Evolutionary conservation across 176 grass and related monocot genomes (phyloP).

Genomic region (Thalia dealbata): DNA sequence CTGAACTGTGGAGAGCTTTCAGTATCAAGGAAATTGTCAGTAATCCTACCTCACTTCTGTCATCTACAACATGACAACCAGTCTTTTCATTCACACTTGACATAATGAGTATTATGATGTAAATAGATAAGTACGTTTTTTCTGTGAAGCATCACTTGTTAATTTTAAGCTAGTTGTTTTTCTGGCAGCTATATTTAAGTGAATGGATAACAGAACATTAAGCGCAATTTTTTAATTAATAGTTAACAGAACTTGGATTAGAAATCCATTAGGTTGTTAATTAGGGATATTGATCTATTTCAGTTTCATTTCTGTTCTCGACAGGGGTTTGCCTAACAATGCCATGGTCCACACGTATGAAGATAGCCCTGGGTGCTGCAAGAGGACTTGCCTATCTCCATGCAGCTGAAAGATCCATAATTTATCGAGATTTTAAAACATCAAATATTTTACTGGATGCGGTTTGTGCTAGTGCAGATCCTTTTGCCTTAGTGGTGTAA

Average conservation of each 20-base stretch:
- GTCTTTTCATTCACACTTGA: neutral
- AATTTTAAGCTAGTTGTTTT: too few relatives aligned
- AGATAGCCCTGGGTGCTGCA: conserved; percentile 11
- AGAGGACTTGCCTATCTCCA: conserved; percentile 9
- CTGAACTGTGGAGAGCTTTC: neutral
- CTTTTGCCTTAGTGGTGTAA: neutral
- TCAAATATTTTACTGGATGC: conserved; percentile 14
- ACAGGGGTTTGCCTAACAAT: conserved; percentile 11
- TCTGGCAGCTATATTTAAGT: too few relatives aligned
- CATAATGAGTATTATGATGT: too few relatives aligned
- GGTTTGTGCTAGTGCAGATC: conserved; percentile 9
- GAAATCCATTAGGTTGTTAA: neutral
- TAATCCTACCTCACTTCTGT: neutral
- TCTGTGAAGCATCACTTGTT: too few relatives aligned
- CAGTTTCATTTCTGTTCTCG: neutral
- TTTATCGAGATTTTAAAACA: conserved; percentile 9
- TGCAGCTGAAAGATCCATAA: conserved; percentile 14
- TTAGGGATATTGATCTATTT: neutral
- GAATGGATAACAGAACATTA: too few relatives aligned
- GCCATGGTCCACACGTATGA: conserved; percentile 11
- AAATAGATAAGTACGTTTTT: too few relatives aligned
- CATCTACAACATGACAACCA: neutral
- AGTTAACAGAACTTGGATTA: too few relatives aligned
- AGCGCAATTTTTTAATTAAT: neutral
- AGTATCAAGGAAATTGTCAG: neutral